A percentile compares a stretch with the other conserved stretches of the same genome.
Conservation (phyloP, 148 eudicot species). For the Beta vulgaris region DNA sequence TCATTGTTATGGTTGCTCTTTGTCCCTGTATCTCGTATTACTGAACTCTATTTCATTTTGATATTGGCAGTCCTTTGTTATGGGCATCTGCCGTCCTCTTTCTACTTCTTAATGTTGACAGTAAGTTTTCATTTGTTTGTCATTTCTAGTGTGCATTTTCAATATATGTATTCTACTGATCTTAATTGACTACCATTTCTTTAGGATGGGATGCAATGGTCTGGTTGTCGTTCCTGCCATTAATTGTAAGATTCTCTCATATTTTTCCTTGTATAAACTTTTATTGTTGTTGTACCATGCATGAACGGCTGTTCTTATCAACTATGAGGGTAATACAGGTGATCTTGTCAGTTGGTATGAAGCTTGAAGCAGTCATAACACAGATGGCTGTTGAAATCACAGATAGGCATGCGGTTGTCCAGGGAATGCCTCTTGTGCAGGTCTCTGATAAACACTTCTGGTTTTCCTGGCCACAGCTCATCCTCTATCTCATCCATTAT, state of each 20-base stretch:
- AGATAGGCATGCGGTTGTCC: slow-evolving; percentile 87
- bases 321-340: slow-evolving; percentile 40
- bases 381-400: slow-evolving; percentile 85
- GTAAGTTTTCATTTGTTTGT: slow-evolving; percentile 32
- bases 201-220: slow-evolving; percentile 60
- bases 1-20: neutral
- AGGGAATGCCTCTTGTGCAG: slow-evolving; percentile 93
- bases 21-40: neutral
- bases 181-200: slow-evolving; percentile 5
- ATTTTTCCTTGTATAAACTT: neutral
- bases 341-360: slow-evolving; percentile 74
- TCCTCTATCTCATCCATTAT: slow-evolving; percentile 74
- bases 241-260: slow-evolving; percentile 52
- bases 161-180: neutral
- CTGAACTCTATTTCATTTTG: neutral
- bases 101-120: slow-evolving; percentile 64
- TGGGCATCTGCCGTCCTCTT: slow-evolving; percentile 76
- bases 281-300: neutral
- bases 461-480: slow-evolving; percentile 69
- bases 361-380: slow-evolving; percentile 83
- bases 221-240: slow-evolving; percentile 68
- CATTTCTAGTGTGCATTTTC: neutral
- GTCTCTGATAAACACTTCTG: slow-evolving; percentile 83
- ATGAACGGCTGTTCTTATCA: neutral
- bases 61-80: slow-evolving; percentile 61